Evolutionary conservation across 2,329 filamentous ascomycete species (phyloP).

Genomic region (Botrytis paeoniae): DNA sequence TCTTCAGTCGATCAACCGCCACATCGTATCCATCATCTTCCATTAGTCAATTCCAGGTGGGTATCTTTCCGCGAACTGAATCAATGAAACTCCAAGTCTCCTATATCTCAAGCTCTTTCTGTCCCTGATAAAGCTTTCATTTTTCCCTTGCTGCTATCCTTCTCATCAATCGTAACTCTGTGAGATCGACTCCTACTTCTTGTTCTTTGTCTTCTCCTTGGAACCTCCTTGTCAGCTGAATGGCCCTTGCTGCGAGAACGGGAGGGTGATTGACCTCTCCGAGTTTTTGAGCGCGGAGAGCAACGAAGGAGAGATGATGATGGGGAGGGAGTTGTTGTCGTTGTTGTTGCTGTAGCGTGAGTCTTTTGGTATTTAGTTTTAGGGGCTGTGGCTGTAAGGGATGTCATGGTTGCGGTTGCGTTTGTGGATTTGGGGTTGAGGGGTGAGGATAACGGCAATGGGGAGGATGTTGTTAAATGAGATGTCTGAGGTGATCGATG

Average conservation of each 20-base stretch:
- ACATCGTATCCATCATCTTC: background rate
- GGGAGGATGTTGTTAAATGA: background rate
- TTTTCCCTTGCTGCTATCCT: background rate
- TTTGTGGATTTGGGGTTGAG: background rate
- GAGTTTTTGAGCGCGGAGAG: slow-evolving; percentile 5
- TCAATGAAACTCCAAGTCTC: background rate
- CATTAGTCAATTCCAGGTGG: background rate
- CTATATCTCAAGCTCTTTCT: background rate
- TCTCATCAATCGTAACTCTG: slow-evolving; percentile 5
- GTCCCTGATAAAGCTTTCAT: background rate
- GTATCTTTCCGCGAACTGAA: background rate
- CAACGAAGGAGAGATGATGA: background rate
- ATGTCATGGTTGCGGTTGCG: background rate
- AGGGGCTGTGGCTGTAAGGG: background rate
- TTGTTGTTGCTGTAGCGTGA: background rate
- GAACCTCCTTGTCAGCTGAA: slow-evolving; percentile 10
- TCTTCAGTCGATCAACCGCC: background rate
- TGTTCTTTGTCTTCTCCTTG: slow-evolving; percentile 29
- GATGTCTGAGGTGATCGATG: slow-evolving; percentile 27
- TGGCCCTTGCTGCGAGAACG: slow-evolving; percentile 16
- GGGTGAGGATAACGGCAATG: background rate
- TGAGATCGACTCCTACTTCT: slow-evolving; percentile 26
- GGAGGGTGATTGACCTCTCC: slow-evolving; percentile 29
- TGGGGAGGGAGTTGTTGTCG: background rate
- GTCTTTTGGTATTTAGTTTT: slow-evolving; percentile 14